Base-by-base conservation (phyloP, 306 rosid species). In the Morella rubra region DNA sequence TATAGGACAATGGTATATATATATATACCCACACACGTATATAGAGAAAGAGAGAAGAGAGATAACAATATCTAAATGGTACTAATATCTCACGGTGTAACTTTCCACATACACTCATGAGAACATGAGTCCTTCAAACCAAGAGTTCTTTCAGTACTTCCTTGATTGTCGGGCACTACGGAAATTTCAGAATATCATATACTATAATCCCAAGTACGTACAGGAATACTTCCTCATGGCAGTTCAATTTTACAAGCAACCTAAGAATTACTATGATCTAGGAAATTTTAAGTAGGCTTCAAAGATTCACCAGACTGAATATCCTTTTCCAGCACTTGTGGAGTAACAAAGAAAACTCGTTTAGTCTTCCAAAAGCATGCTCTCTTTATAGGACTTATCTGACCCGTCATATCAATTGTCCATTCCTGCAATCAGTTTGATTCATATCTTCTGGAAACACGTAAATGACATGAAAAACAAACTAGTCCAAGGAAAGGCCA, bases 401-500 rank as follows among this genome's bases (percentile, higher is more conserved):
- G 91, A 85, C 98, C 98, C 51, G 97, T 94, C 97, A 94, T 85
- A 84, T 94, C 98, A 75, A 89, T 91, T 79, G 97, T 92, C 97
- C 90, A 89, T 74, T 94, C 93, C 98, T 94, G 91, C 87, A 86
- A 76, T 75, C 50, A 73, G 49, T 76, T 71, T 59, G 50, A 87
- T 71, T 68, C 75, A 75, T 56, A 55, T 75, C 76, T 81, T 65
- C 56, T 71, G 13, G 76, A 61, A 58, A 24, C 27, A 44, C 65
- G 75, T 55, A 62, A 75, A 40, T 14, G n/a, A 24, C 45, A 27
- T n/a, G 18, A 52, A 4, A 73, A 44, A 44, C 15, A 72, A 80
- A 52, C 59, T 15, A 51, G 5, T 42, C 64, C 53, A 73, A 45
- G 14, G 16, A 71, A 42, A 61, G 70, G 44, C 14, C 8, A 54